Evolutionary conservation across 163 green algal species (phyloP).

Genomic region (Picocystis sp.): DNA sequence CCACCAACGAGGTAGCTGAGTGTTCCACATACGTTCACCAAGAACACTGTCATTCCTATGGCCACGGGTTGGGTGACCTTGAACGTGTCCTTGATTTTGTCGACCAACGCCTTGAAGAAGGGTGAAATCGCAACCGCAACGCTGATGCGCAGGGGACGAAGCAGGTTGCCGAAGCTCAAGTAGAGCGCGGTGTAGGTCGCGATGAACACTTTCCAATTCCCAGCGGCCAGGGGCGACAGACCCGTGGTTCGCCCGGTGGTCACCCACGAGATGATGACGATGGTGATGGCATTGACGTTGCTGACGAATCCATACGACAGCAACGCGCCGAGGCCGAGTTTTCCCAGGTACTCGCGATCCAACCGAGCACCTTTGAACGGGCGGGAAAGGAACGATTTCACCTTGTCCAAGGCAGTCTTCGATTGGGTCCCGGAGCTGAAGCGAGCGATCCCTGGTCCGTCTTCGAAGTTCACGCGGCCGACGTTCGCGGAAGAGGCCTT

Average conservation of each 20-base stretch:
- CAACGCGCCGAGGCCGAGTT: slow-evolving; percentile 7
- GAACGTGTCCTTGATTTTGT: slow-evolving; percentile 12
- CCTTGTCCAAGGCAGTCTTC: no score
- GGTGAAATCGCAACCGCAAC: slow-evolving; percentile 10
- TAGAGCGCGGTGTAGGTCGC: slow-evolving; percentile 7
- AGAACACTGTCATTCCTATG: slow-evolving; percentile 19
- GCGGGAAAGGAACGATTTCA: no score
- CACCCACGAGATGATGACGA: slow-evolving; percentile 10
- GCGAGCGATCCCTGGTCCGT: no score
- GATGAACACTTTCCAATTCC: slow-evolving; percentile 8
- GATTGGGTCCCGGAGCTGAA: no score
- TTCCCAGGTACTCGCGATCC: slow-evolving; percentile 9
- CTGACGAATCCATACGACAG: slow-evolving; percentile 18
- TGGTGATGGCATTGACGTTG: slow-evolving; percentile 15
- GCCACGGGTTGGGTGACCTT: slow-evolving; percentile 7
- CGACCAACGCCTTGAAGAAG: slow-evolving; percentile 12
- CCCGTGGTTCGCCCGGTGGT: slow-evolving; percentile 7
- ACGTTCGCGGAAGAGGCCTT: no score
- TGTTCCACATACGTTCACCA: slow-evolving; percentile 15
- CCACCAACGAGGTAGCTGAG: slow-evolving; percentile 17
- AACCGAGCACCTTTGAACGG: neutral
- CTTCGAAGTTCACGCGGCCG: no score
- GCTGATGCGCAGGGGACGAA: slow-evolving; percentile 9
- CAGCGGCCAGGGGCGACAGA: slow-evolving; percentile 7
- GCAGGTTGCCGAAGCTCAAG: slow-evolving; percentile 14